Evolutionary conservation across 2,329 filamentous ascomycete genomes (phyloP).

Genomic region (Apiospora koreana): DNA sequence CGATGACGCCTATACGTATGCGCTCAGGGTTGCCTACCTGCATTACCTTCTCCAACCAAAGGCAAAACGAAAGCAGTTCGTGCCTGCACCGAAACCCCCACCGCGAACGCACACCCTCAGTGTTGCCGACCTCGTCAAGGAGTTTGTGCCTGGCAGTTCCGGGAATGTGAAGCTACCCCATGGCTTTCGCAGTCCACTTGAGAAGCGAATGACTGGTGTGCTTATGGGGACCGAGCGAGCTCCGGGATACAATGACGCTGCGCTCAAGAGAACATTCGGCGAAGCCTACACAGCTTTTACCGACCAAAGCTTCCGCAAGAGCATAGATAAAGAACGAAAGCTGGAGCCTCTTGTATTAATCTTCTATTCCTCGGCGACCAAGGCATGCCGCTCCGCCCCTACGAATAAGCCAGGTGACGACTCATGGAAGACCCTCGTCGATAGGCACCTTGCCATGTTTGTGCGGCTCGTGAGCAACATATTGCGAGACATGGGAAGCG

Average conservation of each 20-base stretch:
- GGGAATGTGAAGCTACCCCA: slow-evolving; percentile 58
- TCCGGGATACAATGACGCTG: slow-evolving; percentile 86
- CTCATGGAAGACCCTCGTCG: slow-evolving; percentile 86
- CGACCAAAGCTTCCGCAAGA: slow-evolving; percentile 82
- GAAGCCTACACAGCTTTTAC: slow-evolving; percentile 94
- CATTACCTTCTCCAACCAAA: slow-evolving; percentile 91
- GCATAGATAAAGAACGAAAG: slow-evolving; percentile 90
- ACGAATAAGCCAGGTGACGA: slow-evolving; percentile 78
- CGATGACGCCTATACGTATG: slow-evolving; percentile 89
- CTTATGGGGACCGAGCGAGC: slow-evolving; percentile 79
- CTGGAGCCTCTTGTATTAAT: slow-evolving; percentile 93
- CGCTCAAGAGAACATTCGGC: slow-evolving; percentile 91
- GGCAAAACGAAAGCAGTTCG: slow-evolving; percentile 85
- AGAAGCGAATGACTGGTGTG: slow-evolving; percentile 78
- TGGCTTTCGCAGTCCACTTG: slow-evolving; percentile 51
- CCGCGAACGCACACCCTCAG: slow-evolving; percentile 67
- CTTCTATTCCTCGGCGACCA: slow-evolving; percentile 93
- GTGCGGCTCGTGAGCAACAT: slow-evolving; percentile 81
- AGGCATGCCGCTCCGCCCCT: slow-evolving; percentile 71
- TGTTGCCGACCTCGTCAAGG: slow-evolving; percentile 79
- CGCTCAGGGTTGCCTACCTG: slow-evolving; percentile 87
- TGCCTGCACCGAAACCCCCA: slow-evolving; percentile 64
- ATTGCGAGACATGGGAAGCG: slow-evolving; percentile 81
- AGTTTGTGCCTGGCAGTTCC: slow-evolving; percentile 64
- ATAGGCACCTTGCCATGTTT: slow-evolving; percentile 93